A percentile compares a stretch with the other conserved stretches of the same genome.
Evolutionary conservation across 495 filamentous ascomycete genomes (phyloP).

Genomic region (Penicillium taxi): DNA sequence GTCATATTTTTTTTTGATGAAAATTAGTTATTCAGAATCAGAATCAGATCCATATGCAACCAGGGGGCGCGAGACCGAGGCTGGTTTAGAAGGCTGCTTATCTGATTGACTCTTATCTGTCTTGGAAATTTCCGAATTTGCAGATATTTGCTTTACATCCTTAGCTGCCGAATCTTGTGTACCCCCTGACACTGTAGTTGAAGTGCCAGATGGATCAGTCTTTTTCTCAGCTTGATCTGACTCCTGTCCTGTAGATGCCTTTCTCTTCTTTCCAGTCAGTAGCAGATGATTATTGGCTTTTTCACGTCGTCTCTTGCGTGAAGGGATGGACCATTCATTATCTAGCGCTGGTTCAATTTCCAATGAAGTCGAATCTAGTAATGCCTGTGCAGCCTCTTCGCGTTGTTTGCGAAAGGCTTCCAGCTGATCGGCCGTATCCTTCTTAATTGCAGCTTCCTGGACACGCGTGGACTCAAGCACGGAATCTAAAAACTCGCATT

Average conservation of each 20-base stretch:
- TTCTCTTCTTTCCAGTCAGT: constrained; percentile 53
- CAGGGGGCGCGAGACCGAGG: constrained; percentile 16
- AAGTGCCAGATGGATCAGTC: too few relatives aligned
- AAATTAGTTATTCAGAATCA: constrained; percentile 26
- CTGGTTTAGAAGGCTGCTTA: constrained; percentile 8
- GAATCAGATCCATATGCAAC: constrained; percentile 37
- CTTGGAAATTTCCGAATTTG: neutral
- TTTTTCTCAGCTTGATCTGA: too few relatives aligned
- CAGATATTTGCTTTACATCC: constrained; percentile 1
- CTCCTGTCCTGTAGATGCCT: constrained; percentile 25
- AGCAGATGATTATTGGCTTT: constrained; percentile 47
- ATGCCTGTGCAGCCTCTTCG: constrained; percentile 53
- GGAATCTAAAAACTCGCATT: constrained; percentile 83
- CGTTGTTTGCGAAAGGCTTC: constrained; percentile 61
- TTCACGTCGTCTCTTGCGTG: constrained; percentile 52
- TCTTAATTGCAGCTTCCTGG: constrained; percentile 65
- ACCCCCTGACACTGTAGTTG: neutral
- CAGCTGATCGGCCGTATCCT: constrained; percentile 67
- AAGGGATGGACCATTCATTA: constrained; percentile 47
- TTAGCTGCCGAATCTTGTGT: neutral
- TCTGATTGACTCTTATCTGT: constrained; percentile 1
- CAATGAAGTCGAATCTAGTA: constrained; percentile 30
- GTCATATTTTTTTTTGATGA: constrained; percentile 5
- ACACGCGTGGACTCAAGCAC: constrained; percentile 59
- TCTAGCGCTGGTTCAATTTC: constrained; percentile 33